Evolutionary conservation across 164 flowering plant species (phyloP).

Genomic region (Macadamia tetraphylla): DNA sequence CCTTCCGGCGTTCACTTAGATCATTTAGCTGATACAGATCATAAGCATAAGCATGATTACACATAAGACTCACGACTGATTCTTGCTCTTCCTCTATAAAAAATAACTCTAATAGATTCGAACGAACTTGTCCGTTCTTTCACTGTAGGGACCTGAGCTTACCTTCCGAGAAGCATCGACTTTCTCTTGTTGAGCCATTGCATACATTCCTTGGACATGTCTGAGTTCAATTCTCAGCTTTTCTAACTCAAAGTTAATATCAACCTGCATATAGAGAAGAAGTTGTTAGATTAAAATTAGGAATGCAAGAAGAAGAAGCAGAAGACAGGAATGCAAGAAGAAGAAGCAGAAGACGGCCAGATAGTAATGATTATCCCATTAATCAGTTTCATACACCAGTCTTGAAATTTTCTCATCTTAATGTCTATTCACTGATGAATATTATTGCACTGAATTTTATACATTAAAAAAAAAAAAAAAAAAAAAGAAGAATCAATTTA

Average conservation of each 20-base stretch:
- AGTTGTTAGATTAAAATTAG: background rate
- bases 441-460: background rate
- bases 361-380: background rate
- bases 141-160: conserved; percentile 6
- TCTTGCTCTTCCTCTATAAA: background rate
- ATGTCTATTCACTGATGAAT: background rate
- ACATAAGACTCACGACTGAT: background rate
- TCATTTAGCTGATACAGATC: conserved; percentile 40
- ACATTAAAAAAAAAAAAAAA: background rate
- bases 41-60: background rate
- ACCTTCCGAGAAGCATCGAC: conserved; percentile 72
- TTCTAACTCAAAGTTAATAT: conserved; percentile 65
- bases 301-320: background rate
- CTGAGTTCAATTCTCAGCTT: conserved; percentile 73
- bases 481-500: conserved; percentile 9
- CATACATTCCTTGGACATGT: conserved; percentile 69
- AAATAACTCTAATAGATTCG: background rate
- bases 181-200: conserved; percentile 67
- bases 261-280: conserved; percentile 31
- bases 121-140: background rate
- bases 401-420: background rate
- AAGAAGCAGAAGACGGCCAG: background rate
- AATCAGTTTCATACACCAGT: background rate
- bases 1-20: conserved; percentile 40
- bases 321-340: no score